Conservation (phyloP, 176 grass and related monocot species). For the Juncus effusus region DNA sequence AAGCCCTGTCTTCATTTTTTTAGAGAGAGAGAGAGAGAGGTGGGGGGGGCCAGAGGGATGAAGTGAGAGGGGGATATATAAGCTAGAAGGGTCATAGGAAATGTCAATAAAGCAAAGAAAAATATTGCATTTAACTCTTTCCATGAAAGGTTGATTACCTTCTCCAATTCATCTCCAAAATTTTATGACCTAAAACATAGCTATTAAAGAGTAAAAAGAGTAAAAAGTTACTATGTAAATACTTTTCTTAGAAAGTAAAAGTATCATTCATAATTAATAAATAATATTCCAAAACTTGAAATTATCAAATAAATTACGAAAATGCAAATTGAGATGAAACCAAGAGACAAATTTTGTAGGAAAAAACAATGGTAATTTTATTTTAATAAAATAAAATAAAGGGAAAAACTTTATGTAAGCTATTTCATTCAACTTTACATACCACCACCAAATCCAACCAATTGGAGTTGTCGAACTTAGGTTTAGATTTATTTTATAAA, state of each 20-base stretch:
- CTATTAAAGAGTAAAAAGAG: background rate
- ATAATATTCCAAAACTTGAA: too few species aligned
- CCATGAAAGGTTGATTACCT: slow-evolving; percentile 3
- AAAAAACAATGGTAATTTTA: too few species aligned
- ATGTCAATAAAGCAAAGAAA: slow-evolving; percentile 30
- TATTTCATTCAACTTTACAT: background rate
- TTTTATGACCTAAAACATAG: too few species aligned
- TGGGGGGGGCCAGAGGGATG: slow-evolving; percentile 32
- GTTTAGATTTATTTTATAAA: slow-evolving; percentile 32
- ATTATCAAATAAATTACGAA: too few species aligned
- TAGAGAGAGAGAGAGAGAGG: slow-evolving; percentile 29
- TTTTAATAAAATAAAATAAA: too few species aligned
- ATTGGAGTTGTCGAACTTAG: slow-evolving; percentile 34
- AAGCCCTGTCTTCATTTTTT: background rate
- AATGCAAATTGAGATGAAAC: too few species aligned
- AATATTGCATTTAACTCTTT: slow-evolving; percentile 10
- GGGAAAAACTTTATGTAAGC: background rate
- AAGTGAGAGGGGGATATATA: slow-evolving; percentile 66
- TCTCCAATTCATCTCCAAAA: background rate
- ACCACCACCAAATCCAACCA: slow-evolving; percentile 23
- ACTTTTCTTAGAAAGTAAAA: too few species aligned
- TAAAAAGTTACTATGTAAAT: slow-evolving; percentile 15
- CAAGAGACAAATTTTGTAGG: too few species aligned
- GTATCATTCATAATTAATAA: too few species aligned
- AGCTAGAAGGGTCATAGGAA: slow-evolving; percentile 18